phyloP scores from a whole-genome alignment of 2,329 filamentous ascomycete species.

The Juglanconis oblonga region DNA sequence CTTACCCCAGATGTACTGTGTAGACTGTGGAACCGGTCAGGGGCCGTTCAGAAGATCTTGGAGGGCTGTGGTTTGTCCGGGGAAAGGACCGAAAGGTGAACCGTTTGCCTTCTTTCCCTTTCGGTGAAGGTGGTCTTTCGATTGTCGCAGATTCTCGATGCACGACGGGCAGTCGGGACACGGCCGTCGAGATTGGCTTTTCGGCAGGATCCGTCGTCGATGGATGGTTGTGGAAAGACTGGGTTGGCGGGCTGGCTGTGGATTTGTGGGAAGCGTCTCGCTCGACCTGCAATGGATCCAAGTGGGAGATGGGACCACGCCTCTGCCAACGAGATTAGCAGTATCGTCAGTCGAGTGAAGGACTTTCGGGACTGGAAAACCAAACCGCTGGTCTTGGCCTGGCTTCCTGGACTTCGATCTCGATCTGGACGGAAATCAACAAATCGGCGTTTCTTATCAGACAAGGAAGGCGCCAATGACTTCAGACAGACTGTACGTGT shows the following conservation, averaged over 20 bases:
- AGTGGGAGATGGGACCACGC: not conserved
- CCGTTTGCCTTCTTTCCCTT: constrained; percentile 14
- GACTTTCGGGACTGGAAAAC: too few relatives aligned
- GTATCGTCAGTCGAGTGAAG: too few relatives aligned
- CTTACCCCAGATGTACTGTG: not conserved
- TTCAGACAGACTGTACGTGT: not conserved
- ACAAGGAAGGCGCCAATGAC: not conserved
- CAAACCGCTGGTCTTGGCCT: not conserved
- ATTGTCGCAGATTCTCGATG: not conserved
- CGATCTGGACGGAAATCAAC: not conserved
- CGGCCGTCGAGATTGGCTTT: not conserved
- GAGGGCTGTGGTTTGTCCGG: not conserved
- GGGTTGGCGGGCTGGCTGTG: not conserved
- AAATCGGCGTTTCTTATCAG: not conserved
- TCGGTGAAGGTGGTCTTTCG: not conserved
- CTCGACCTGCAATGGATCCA: not conserved
- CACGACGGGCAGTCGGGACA: not conserved
- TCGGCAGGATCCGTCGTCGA: not conserved
- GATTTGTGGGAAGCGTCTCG: not conserved
- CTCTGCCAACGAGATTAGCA: too few relatives aligned
- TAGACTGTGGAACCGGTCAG: not conserved
- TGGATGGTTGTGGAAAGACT: not conserved
- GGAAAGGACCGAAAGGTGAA: not conserved
- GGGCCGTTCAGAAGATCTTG: not conserved
- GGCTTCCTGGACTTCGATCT: not conserved